Conservation (phyloP, 306 rosid genomes). For the Citrullus amarus region DNA sequence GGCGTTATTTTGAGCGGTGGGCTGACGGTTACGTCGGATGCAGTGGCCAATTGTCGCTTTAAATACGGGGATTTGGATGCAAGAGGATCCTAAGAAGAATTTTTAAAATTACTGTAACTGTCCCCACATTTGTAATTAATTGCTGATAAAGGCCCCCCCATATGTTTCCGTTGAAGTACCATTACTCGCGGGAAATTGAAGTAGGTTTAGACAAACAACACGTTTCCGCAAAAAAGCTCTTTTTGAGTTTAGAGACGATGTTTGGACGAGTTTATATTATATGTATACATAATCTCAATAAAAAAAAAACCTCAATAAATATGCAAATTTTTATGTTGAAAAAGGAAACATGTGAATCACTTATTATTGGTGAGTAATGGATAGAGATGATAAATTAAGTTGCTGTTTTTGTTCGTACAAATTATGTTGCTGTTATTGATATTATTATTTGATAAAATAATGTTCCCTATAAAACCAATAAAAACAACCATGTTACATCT, state of each 20-base stretch:
- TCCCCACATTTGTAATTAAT: background rate
- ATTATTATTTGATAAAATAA: background rate
- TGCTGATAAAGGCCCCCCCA: background rate
- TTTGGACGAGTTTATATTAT: too few species aligned
- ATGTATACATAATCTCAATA: too few species aligned
- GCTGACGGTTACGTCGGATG: conserved; percentile 39
- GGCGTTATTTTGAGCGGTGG: conserved; percentile 73
- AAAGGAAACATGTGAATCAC: too few species aligned
- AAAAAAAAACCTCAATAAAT: too few species aligned
- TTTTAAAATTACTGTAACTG: background rate
- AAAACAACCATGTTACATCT: background rate
- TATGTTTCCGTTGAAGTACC: background rate
- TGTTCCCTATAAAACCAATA: background rate
- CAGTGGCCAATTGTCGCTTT: conserved; percentile 40
- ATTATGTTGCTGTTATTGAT: too few species aligned
- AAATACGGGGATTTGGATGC: conserved; percentile 50
- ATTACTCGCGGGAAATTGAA: background rate
- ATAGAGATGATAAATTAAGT: too few species aligned
- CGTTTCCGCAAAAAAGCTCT: background rate
- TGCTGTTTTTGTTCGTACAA: too few species aligned
- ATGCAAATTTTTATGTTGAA: too few species aligned
- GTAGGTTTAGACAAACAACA: background rate
- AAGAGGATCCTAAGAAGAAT: conserved; percentile 42
- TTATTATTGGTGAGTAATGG: too few species aligned
- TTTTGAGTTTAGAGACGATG: too few species aligned